Percentiles rank a stretch among this genome's conserved stretches.
Evolutionary conservation across 192 early-diverging fungal species (phyloP).

Genomic region (Backusella sp.): DNA sequence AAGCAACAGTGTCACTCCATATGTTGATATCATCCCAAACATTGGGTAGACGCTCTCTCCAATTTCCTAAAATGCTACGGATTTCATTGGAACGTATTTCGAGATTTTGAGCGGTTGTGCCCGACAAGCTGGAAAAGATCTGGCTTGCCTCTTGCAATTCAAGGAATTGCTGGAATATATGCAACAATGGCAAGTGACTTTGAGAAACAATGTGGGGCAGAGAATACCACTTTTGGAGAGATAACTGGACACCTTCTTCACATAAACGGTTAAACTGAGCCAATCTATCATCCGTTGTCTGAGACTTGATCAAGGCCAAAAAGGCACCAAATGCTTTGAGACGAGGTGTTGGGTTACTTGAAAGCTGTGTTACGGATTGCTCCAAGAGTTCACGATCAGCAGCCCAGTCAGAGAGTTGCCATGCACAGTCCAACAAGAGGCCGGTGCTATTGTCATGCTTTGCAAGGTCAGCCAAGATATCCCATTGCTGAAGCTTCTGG

Average conservation of each 20-base stretch:
- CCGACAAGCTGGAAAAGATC: slow-evolving; percentile 80
- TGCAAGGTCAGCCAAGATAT: slow-evolving; percentile 89
- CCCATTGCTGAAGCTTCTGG: slow-evolving; percentile 95
- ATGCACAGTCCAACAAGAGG: slow-evolving; percentile 88
- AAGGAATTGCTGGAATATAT: slow-evolving; percentile 95
- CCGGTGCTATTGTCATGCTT: slow-evolving; percentile 87
- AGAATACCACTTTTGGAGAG: slow-evolving; percentile 87
- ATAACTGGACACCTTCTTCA: slow-evolving; percentile 83
- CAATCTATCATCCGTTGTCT: slow-evolving; percentile 52
- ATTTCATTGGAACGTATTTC: slow-evolving; percentile 86
- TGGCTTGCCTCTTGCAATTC: slow-evolving; percentile 91
- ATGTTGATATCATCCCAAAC: slow-evolving; percentile 96
- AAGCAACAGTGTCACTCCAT: slow-evolving; percentile 97
- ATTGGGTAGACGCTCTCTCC: slow-evolving; percentile 97
- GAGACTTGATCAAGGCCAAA: slow-evolving; percentile 68
- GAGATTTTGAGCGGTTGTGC: slow-evolving; percentile 80
- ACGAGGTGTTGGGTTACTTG: slow-evolving; percentile 63
- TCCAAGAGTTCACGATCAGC: slow-evolving; percentile 77
- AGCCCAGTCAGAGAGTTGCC: slow-evolving; percentile 94
- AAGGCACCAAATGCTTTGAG: slow-evolving; percentile 89
- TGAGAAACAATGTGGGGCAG: slow-evolving; percentile 82
- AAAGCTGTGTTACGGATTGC: slow-evolving; percentile 59
- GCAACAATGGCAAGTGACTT: slow-evolving; percentile 84
- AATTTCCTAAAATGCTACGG: slow-evolving; percentile 87
- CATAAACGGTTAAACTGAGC: slow-evolving; percentile 76